Evolutionary conservation across 208 protist genomes (phyloP).

Genomic region (Tritrichomonas musculus): DNA sequence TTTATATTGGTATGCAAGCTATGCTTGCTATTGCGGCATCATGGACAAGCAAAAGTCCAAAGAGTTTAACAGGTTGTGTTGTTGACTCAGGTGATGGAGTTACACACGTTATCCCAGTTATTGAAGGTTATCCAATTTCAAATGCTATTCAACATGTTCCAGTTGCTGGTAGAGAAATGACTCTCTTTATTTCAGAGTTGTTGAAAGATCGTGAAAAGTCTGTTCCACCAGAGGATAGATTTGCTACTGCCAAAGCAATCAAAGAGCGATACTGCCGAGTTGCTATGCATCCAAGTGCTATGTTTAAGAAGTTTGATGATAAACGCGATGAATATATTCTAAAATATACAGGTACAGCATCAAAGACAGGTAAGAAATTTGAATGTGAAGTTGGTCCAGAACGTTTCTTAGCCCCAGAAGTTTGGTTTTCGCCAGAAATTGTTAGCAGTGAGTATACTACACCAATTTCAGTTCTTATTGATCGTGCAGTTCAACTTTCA

Average conservation of each 20-base stretch:
- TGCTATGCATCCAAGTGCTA: slow-evolving; percentile 72
- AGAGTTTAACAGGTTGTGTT: slow-evolving; percentile 74
- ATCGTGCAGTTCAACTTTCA: slow-evolving; percentile 75
- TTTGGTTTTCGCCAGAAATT: slow-evolving; percentile 95
- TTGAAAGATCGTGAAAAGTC: slow-evolving; percentile 68
- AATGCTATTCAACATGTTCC: slow-evolving; percentile 85
- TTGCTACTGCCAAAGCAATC: slow-evolving; percentile 76
- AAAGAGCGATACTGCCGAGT: slow-evolving; percentile 78
- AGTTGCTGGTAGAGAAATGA: slow-evolving; percentile 86
- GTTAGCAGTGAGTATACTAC: slow-evolving; percentile 72
- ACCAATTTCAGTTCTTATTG: slow-evolving; percentile 78
- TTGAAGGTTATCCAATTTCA: slow-evolving; percentile 88
- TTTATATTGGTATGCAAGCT: slow-evolving; percentile 90
- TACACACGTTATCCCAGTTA: slow-evolving; percentile 44
- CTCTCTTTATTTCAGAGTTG: slow-evolving; percentile 63
- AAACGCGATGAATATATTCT: slow-evolving; percentile 70
- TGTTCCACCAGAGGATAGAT: slow-evolving; percentile 72
- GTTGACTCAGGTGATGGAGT: slow-evolving; percentile 93
- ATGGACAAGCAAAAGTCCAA: slow-evolving; percentile 64
- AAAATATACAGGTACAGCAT: slow-evolving; percentile 47
- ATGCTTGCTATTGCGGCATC: slow-evolving; percentile 79
- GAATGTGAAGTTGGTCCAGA: slow-evolving; percentile 86
- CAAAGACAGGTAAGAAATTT: slow-evolving; percentile 42
- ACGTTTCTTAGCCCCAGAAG: slow-evolving; percentile 87
- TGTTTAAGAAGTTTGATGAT: slow-evolving; percentile 78